These are phyloP conservation scores for Rhodotorula sp. DNA, from an alignment of 1,284 basidiomycete genomes.

Conservation along the genomic window DNA sequence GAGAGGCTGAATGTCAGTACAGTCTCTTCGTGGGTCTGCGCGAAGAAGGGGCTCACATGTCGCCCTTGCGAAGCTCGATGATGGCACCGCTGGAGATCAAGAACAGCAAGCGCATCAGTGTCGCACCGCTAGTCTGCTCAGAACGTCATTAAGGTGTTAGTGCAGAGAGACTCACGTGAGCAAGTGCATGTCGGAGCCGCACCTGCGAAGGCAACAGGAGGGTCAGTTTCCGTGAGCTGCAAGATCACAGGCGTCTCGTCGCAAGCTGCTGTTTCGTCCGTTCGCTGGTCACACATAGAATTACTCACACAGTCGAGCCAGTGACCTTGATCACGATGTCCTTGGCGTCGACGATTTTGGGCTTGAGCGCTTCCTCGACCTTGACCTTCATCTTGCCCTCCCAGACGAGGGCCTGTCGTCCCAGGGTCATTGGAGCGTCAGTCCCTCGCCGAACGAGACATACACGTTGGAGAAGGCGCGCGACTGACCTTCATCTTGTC, in stretches of 20 bases:
- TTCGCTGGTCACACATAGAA: too few relatives aligned
- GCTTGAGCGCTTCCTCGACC: conserved; percentile 46
- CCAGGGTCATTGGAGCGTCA: neutral
- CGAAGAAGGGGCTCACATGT: conserved; percentile 45
- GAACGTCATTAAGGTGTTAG: too few relatives aligned
- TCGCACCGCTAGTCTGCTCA: too few relatives aligned
- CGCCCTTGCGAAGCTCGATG: conserved; percentile 64
- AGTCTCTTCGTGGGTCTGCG: too few relatives aligned
- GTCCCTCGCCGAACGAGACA: too few relatives aligned
- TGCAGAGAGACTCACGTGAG: conserved; percentile 48
- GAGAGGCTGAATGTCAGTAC: too few relatives aligned
- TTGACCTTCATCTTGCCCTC: conserved; percentile 58
- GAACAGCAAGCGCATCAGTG: neutral
- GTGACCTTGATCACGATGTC: conserved; percentile 66
- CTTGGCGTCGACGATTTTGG: conserved; percentile 65
- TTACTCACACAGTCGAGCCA: conserved; percentile 61
- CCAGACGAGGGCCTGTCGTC: conserved; percentile 62
- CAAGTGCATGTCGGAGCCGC: conserved; percentile 62
- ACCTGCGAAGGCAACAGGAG: neutral
- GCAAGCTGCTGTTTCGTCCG: too few relatives aligned
- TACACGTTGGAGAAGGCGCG: neutral
- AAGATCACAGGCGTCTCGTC: too few relatives aligned
- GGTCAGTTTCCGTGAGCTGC: neutral
- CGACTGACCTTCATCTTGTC: conserved; percentile 39
- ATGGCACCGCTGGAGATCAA: conserved; percentile 56